Conservation (phyloP, 495 filamentous ascomycete species). For the Penicillium soppii region DNA sequence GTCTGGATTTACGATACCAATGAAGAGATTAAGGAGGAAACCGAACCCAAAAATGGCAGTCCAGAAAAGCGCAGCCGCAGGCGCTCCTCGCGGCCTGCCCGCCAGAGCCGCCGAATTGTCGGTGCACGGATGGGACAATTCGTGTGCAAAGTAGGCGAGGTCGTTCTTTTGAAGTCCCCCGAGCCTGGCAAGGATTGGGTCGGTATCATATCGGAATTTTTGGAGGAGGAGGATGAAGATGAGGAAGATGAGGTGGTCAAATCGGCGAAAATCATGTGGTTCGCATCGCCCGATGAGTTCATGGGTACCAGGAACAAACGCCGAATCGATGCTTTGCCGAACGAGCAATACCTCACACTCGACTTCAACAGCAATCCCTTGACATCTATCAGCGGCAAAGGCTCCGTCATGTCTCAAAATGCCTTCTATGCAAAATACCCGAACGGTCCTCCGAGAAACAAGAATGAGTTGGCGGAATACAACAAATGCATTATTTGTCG, state of each 20-base stretch:
- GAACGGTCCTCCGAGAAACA: constrained; percentile 69
- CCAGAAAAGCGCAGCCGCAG: constrained; percentile 29
- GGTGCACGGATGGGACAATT: constrained; percentile 87
- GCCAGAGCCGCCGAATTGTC: constrained; percentile 53
- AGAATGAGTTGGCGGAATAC: constrained; percentile 58
- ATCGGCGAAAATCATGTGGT: constrained; percentile 84
- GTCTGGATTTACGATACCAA: constrained; percentile 77
- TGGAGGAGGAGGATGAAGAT: constrained; percentile 62
- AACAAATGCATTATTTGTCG: constrained; percentile 92
- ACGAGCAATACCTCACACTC: constrained; percentile 89
- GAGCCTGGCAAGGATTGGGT: constrained; percentile 83
- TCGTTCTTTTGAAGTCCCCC: constrained; percentile 82
- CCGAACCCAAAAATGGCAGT: constrained; percentile 21
- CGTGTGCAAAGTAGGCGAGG: constrained; percentile 76
- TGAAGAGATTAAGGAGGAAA: constrained; percentile 20
- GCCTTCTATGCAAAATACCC: constrained; percentile 69
- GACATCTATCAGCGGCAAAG: constrained; percentile 88
- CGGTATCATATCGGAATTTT: constrained; percentile 79
- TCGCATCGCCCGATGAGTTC: constrained; percentile 87
- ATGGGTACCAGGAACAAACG: constrained; percentile 72
- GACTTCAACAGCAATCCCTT: constrained; percentile 82
- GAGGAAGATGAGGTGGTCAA: constrained; percentile 49
- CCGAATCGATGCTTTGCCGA: constrained; percentile 75
- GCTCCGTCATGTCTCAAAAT: constrained; percentile 69
- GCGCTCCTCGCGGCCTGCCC: constrained; percentile 31